Evolutionary conservation across 441 rosid genomes (phyloP), one percentile per base, ranked within the genome.

Genomic region (Populus hybrid): DNA sequence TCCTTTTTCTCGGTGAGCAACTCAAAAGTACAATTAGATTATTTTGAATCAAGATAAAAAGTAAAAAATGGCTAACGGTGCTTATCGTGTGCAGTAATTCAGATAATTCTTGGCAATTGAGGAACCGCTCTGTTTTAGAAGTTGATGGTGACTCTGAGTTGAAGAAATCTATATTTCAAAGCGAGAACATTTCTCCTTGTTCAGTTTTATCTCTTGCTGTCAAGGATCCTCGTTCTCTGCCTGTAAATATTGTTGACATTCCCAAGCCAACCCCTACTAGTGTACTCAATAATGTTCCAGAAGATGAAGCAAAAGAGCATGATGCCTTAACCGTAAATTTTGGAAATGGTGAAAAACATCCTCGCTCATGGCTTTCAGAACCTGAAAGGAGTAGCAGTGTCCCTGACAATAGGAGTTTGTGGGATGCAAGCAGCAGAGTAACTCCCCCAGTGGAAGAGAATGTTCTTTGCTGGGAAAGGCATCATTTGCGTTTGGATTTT

Each of bases 391-490:
- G 57, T 76, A 40, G 40, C 73, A 12, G n/a, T 76, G 69, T 77
- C 57, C 72, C 71, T 68, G 61, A 76, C 75, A 57, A 76, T 40
- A 83, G 77, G 76, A 83, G 78, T 82, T 81, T 92, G 76, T 95
- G 97, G 97, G 97, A 95, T 80, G 81, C 78, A 72, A 78, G 81
- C 63, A 18, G 80, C 80, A 85, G 87, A 78, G 77, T 87, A 69
- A 67, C 72, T 42, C 85, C 83, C 16, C 99, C 98, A 50, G 85
- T 87, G 82, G 91, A 93, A 81, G 99, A 93, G 71, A 82, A 79
- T 73, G 79, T 82, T 64, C 86, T 90, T 81, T 90, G 92, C 77
- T 79, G 74, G 89, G 95, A 94, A 83, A 90, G 84, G 75, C 85
- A 90, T 84, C 87, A 81, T 35, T 81, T 67, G 72, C 89, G 79